Conservation (phyloP, 768 basidiomycete genomes). For the Hortiboletus campestris region DNA sequence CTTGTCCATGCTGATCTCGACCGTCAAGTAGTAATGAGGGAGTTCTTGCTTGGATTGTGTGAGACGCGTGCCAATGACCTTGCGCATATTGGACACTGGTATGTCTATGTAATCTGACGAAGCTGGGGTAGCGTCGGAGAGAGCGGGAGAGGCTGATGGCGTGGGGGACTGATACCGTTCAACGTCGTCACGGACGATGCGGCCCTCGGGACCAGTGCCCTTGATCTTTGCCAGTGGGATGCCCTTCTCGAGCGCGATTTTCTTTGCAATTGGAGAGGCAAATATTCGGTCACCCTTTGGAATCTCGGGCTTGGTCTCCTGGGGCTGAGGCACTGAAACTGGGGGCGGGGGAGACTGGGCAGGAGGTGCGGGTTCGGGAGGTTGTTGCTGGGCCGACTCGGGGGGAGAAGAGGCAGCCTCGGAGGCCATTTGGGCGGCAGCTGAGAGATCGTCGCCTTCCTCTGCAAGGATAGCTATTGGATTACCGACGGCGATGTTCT, state of each 20-base stretch:
- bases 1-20: constrained; percentile 96
- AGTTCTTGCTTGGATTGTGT: constrained; percentile 90
- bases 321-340: constrained; percentile 33
- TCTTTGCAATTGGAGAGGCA: constrained; percentile 94
- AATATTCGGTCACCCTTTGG: constrained; percentile 81
- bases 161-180: constrained; percentile 76
- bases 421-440: constrained; percentile 68
- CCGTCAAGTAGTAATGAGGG: constrained; percentile 97
- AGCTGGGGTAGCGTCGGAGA: constrained; percentile 47
- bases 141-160: constrained; percentile 41
- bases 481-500: constrained; percentile 83
- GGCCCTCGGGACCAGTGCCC: constrained; percentile 90
- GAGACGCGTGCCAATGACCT: constrained; percentile 86
- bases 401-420: constrained; percentile 50
- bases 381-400: constrained; percentile 33
- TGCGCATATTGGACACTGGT: constrained; percentile 92
- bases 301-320: constrained; percentile 53
- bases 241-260: constrained; percentile 92
- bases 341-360: constrained; percentile 35
- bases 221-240: constrained; percentile 88
- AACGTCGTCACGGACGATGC: constrained; percentile 92
- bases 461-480: constrained; percentile 91
- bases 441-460: constrained; percentile 92
- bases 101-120: constrained; percentile 81
- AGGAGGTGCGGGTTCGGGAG: constrained; percentile 43